Percentiles rank a stretch among this genome's conserved stretches.
Conservation (phyloP, 2,329 filamentous ascomycete genomes). For the Kalmusia sp. region DNA sequence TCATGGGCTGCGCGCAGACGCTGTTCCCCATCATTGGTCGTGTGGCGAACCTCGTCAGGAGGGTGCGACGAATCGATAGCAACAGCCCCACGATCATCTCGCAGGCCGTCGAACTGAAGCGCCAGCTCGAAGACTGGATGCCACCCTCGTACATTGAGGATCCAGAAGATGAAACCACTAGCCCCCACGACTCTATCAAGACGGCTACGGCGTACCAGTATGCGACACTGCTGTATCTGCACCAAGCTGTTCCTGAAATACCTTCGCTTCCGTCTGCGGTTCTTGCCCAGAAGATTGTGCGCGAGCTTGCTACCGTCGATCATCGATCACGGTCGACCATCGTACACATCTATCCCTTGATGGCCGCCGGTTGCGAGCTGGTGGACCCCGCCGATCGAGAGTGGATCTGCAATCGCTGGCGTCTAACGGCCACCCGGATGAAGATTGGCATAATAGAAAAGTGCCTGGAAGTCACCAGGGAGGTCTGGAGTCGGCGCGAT, state of each 20-base stretch:
- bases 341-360: slow-evolving; percentile 73
- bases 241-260: slow-evolving; percentile 73
- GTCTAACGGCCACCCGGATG: slow-evolving; percentile 65
- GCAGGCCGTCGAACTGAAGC: slow-evolving; percentile 68
- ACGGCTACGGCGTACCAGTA: slow-evolving; percentile 73
- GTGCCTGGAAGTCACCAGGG: slow-evolving; percentile 68
- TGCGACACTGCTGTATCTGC: slow-evolving; percentile 70
- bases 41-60: slow-evolving; percentile 70
- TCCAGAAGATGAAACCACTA: slow-evolving; percentile 69
- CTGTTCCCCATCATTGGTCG: slow-evolving; percentile 73
- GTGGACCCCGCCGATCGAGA: slow-evolving; percentile 64
- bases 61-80: slow-evolving; percentile 61
- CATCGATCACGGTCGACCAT: slow-evolving; percentile 68
- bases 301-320: slow-evolving; percentile 69
- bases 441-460: slow-evolving; percentile 73
- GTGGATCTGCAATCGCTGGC: slow-evolving; percentile 71
- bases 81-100: slow-evolving; percentile 68
- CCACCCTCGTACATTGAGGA: slow-evolving; percentile 65
- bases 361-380: slow-evolving; percentile 72
- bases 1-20: slow-evolving; percentile 73
- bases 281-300: slow-evolving; percentile 67
- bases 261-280: slow-evolving; percentile 64
- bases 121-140: slow-evolving; percentile 66
- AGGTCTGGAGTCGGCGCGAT: slow-evolving; percentile 72
- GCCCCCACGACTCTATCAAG: slow-evolving; percentile 69